Percentiles rank a stretch among this genome's conserved stretches.
Evolutionary conservation across 257 asterid species (phyloP).

Genomic region (Solanum appendiculatum): DNA sequence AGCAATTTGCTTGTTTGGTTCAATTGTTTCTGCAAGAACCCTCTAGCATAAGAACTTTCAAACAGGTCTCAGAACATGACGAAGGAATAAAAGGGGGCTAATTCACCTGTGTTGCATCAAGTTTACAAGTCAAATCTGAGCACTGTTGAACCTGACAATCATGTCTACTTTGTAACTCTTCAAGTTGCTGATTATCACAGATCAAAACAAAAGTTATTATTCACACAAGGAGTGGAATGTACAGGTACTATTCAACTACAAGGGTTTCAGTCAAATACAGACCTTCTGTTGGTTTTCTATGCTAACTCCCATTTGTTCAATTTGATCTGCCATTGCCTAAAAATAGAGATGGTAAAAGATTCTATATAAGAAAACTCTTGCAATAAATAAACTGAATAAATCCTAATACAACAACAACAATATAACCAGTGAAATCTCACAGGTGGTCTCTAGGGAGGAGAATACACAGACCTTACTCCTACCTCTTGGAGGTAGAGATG

Average conservation of each 20-base stretch:
- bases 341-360: not conserved
- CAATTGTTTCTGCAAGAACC: conserved; percentile 49
- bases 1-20: conserved; percentile 38
- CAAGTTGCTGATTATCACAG: conserved; percentile 37
- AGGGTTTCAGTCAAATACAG: not conserved
- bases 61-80: not conserved
- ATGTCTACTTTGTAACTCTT: conserved; percentile 49
- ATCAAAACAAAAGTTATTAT: not conserved
- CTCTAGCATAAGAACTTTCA: conserved; percentile 12
- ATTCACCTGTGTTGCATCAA: conserved; percentile 55
- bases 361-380: not conserved
- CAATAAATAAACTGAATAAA: not conserved
- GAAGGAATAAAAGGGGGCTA: not conserved
- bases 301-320: conserved; percentile 67
- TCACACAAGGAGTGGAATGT: not conserved
- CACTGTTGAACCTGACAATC: conserved; percentile 50
- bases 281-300: conserved; percentile 73
- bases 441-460: not conserved
- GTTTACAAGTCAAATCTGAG: conserved; percentile 45
- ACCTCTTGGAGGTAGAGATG: not conserved
- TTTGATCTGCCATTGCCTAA: conserved; percentile 88
- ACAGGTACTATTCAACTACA: too few relatives aligned
- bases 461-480: not conserved
- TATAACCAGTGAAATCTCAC: not conserved
- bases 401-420: not conserved